A percentile compares a stretch with the other conserved stretches of the same genome.
phyloP scores from a whole-genome alignment of 306 rosid genomes.

The Sicyos edulis region DNA sequence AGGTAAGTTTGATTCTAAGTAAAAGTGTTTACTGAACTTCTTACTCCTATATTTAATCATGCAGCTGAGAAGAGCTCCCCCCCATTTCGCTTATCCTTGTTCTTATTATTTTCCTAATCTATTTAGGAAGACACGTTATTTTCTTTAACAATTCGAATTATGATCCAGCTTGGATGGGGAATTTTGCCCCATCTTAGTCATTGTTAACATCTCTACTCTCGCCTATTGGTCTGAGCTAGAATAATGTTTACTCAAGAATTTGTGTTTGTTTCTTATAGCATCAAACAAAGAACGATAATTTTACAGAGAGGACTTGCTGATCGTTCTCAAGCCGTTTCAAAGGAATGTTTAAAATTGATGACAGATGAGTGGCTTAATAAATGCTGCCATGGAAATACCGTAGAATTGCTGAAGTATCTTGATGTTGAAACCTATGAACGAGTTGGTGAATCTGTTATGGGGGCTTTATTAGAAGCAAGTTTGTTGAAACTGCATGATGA shows the following conservation, averaged over 20 bases:
- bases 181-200: not conserved
- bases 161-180: not conserved
- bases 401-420: conserved; percentile 75
- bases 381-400: conserved; percentile 62
- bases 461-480: conserved; percentile 56
- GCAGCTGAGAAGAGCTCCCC: not conserved
- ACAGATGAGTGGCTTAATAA: conserved; percentile 84
- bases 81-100: not conserved
- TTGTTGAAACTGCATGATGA: conserved; percentile 47
- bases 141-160: not conserved
- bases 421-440: conserved; percentile 95
- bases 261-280: conserved; percentile 34
- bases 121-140: not conserved
- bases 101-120: not conserved
- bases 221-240: not conserved
- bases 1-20: conserved; percentile 44
- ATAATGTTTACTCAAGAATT: not conserved
- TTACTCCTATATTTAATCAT: not conserved
- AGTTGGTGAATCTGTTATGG: conserved; percentile 79
- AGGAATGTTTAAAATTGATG: conserved; percentile 78
- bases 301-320: conserved; percentile 92
- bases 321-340: conserved; percentile 72
- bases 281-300: conserved; percentile 71
- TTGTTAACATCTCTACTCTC: too few species aligned
- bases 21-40: not conserved